phyloP scores from a whole-genome alignment of 2,329 filamentous ascomycete species.

The Trichoderma lentiforme region DNA sequence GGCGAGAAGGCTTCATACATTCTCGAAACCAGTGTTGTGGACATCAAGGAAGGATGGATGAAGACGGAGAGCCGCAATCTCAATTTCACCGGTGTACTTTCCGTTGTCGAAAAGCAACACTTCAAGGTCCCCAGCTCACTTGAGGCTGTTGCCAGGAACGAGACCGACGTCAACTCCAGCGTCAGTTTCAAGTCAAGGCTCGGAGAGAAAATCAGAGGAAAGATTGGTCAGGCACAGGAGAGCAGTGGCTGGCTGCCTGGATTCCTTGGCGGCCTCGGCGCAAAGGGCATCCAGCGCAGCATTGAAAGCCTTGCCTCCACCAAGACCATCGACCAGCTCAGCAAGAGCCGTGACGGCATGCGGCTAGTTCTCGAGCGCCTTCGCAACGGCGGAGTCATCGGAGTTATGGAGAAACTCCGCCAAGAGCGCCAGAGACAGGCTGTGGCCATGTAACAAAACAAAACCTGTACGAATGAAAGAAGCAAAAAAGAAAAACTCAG shows the following conservation, averaged over 20 bases:
- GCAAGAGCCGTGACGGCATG: conserved; percentile 82
- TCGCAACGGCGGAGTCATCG: conserved; percentile 56
- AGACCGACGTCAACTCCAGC: conserved; percentile 69
- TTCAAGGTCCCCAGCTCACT: conserved; percentile 49
- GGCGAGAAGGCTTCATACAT: conserved; percentile 74
- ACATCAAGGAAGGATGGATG: conserved; percentile 80
- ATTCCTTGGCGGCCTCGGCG: conserved; percentile 58
- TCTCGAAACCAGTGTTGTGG: conserved; percentile 74
- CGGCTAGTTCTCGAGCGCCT: conserved; percentile 71
- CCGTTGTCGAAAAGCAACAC: conserved; percentile 71
- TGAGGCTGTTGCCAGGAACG: conserved; percentile 30
- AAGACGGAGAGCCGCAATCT: conserved; percentile 76
- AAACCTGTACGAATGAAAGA: background rate
- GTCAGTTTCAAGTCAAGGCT: conserved; percentile 70
- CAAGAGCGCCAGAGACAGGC: conserved; percentile 38
- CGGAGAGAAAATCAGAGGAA: conserved; percentile 63
- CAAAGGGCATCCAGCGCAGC: conserved; percentile 69
- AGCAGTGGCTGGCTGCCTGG: conserved; percentile 51
- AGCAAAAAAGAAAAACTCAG: background rate
- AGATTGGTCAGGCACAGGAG: conserved; percentile 46
- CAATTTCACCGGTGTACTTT: conserved; percentile 77
- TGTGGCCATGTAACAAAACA: conserved; percentile 15
- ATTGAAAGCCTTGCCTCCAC: conserved; percentile 77
- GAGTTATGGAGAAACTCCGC: conserved; percentile 55
- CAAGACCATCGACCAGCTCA: conserved; percentile 72